Evolutionary conservation across 78 protist species (phyloP), one percentile per base, ranked within the genome.

Genomic region (Dictyostelium firmibasis): DNA sequence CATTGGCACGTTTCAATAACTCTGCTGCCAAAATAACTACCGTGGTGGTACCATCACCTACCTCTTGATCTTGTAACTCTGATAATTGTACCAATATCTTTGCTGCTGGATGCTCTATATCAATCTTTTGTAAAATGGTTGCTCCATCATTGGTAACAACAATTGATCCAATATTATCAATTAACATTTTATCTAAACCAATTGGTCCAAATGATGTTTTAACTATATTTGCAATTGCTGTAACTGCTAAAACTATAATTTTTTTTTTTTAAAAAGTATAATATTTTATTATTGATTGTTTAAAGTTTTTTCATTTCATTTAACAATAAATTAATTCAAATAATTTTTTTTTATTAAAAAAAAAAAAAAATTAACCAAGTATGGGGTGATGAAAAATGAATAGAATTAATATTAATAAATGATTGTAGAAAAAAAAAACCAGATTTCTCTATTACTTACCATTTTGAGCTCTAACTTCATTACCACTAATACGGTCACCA

Each of bases 161-260:
- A 36, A 98, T 97, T 47, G 98, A 99, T 11, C 99, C 99, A 67
- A 99, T 86, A 29, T 99, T 98, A 92, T 99, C 99, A 3, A 99
- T 99, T 2, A 99, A 92, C 99, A 99, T 99, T 97, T 99, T 99
- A 88, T 99, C 99, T 38, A 99, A 97, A 3, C 99, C 99, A n/a
- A 97, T 96, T 10, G 99, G 99, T 47, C 99, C 99, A 43, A 99
- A 96, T 35, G 99, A 98, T 44, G 98, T 88, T 97, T 98, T 99
- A 75, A 99, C 98, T 72, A 99, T 96, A 97, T 99, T 99, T 33
- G 99, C 98, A 14, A 99, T 86, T 3, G 99, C 97, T 25, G 96
- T 18, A 9, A 95, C 96, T 14, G 99, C 99, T 20, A 97, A 97
- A 41, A 98, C 99, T 98, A 84, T 67, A 31, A 7, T 14, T 25